These are phyloP conservation scores for Fusarium illudens DNA, from an alignment of 2,329 filamentous ascomycete genomes.

Conservation along the genomic window DNA sequence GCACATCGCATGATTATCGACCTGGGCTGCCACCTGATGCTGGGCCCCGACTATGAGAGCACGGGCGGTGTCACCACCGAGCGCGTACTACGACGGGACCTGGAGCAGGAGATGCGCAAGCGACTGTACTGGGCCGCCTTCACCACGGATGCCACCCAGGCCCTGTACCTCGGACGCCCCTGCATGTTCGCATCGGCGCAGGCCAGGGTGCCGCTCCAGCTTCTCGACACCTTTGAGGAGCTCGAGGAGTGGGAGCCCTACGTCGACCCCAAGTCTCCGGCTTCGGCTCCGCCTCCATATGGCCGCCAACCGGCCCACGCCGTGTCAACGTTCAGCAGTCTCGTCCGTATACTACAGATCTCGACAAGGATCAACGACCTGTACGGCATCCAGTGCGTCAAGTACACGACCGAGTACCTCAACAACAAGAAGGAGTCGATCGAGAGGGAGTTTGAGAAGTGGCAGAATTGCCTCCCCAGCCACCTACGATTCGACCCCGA, in stretches of 20 bases:
- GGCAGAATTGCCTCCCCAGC: constrained; percentile 37
- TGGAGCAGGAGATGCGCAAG: constrained; percentile 47
- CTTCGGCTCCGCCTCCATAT: constrained; percentile 38
- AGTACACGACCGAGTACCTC: constrained; percentile 40
- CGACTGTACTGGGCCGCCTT: constrained; percentile 49
- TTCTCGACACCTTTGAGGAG: constrained; percentile 47
- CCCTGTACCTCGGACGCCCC: constrained; percentile 47
- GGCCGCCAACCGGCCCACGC: constrained; percentile 43
- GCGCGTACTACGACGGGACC: constrained; percentile 40
- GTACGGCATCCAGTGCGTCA: constrained; percentile 41
- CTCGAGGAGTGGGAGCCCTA: constrained; percentile 48
- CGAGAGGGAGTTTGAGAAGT: constrained; percentile 41
- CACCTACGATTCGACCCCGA: constrained; percentile 43
- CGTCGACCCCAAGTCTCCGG: constrained; percentile 41
- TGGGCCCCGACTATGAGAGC: constrained; percentile 40
- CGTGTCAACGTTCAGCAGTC: constrained; percentile 42
- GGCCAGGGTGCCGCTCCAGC: constrained; percentile 44
- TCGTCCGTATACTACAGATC: constrained; percentile 42
- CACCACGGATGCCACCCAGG: constrained; percentile 46
- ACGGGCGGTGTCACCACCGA: constrained; percentile 38
- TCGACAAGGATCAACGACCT: constrained; percentile 42
- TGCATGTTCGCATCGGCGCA: constrained; percentile 46
- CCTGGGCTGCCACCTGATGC: constrained; percentile 49
- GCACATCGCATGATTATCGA: constrained; percentile 53
- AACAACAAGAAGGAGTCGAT: constrained; percentile 40